A percentile compares a stretch with the other conserved stretches of the same genome.
Conservation (phyloP, 202 grass and related monocot genomes). For the Brachypodium distachyon region DNA sequence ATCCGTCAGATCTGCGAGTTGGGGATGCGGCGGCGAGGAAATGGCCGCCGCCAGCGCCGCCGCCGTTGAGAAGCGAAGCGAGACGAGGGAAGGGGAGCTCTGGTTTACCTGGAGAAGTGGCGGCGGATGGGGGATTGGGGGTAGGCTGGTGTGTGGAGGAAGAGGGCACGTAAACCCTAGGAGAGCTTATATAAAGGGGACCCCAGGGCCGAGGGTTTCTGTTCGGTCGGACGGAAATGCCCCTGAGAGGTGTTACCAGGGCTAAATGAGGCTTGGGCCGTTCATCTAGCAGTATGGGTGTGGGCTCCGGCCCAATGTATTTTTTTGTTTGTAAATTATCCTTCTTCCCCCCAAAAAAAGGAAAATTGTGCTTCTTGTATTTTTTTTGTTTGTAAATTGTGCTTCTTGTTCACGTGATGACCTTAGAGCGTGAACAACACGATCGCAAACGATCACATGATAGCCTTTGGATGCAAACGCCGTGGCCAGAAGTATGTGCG, state of each 20-base stretch:
- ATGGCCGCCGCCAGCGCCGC: neutral
- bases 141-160: neutral
- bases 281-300: neutral
- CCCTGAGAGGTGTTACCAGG: neutral
- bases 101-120: slow-evolving; percentile 8
- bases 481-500: too few relatives aligned
- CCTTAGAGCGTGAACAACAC: too few relatives aligned
- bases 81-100: neutral
- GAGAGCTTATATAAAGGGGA: neutral
- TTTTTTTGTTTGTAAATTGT: too few relatives aligned
- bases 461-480: too few relatives aligned
- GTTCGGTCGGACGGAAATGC: slow-evolving; percentile 35
- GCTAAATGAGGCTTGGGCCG: neutral
- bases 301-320: neutral
- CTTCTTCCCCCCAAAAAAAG: neutral
- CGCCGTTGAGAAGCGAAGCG: neutral
- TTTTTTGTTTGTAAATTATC: neutral
- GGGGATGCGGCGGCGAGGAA: neutral
- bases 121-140: neutral
- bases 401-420: too few relatives aligned
- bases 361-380: too few relatives aligned
- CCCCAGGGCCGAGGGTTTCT: slow-evolving; percentile 5
- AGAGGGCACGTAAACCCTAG: slow-evolving; percentile 36
- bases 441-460: too few relatives aligned
- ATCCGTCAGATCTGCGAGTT: slow-evolving; percentile 25